These are phyloP conservation scores for Chrysoporthe cubensis DNA, from an alignment of 2,329 filamentous ascomycete species.

Conservation along the genomic window DNA sequence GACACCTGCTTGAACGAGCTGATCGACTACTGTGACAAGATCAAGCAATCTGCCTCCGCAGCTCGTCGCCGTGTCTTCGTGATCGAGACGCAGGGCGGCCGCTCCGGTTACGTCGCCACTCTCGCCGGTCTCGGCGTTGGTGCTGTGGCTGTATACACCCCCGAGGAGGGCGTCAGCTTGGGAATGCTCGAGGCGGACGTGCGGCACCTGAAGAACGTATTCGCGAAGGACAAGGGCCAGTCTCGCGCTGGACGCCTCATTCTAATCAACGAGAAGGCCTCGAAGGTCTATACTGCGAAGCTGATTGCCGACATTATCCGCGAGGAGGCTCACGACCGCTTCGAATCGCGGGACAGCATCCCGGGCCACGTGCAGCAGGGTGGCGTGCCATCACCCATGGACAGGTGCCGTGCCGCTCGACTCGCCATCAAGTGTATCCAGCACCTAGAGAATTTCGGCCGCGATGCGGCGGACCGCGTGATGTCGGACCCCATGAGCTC, in stretches of 20 bases:
- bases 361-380: slow-evolving; percentile 95
- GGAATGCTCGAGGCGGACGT: slow-evolving; percentile 93
- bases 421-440: slow-evolving; percentile 94
- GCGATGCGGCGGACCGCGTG: slow-evolving; percentile 68
- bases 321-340: slow-evolving; percentile 87
- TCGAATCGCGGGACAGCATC: slow-evolving; percentile 89
- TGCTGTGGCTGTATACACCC: slow-evolving; percentile 91
- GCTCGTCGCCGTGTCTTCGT: slow-evolving; percentile 94
- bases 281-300: slow-evolving; percentile 86
- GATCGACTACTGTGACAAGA: slow-evolving; percentile 94
- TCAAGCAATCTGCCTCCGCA: slow-evolving; percentile 94
- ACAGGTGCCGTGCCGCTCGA: slow-evolving; percentile 87
- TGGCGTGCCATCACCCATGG: slow-evolving; percentile 92
- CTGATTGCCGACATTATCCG: slow-evolving; percentile 95
- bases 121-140: slow-evolving; percentile 90
- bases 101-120: slow-evolving; percentile 91
- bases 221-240: slow-evolving; percentile 82
- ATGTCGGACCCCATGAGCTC: slow-evolving; percentile 73
- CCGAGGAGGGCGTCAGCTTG: slow-evolving; percentile 92
- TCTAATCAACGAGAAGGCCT: slow-evolving; percentile 94
- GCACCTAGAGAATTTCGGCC: slow-evolving; percentile 80
- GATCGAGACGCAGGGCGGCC: slow-evolving; percentile 95
- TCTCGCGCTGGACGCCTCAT: slow-evolving; percentile 91
- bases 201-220: slow-evolving; percentile 82
- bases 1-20: slow-evolving; percentile 97